These are phyloP conservation scores for Draba incana DNA, from an alignment of 345 rosid genomes.

Conservation along the genomic window DNA sequence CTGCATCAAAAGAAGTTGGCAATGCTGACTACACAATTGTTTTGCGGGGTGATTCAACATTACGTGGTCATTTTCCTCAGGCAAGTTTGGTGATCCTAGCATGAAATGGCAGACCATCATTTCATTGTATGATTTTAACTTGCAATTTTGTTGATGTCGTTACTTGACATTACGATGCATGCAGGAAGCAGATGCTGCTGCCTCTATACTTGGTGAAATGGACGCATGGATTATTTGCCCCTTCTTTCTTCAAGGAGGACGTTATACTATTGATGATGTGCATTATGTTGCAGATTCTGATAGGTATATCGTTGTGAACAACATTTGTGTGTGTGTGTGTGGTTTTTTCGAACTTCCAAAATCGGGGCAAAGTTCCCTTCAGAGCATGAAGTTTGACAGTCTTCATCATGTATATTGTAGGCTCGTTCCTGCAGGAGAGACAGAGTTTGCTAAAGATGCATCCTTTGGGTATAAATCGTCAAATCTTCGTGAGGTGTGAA, in stretches of 20 bases:
- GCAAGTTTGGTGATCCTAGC: conserved; percentile 45
- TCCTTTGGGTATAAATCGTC: conserved; percentile 91
- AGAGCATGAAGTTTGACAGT: conserved; percentile 28
- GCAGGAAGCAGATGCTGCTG: conserved; percentile 92
- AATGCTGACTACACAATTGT: conserved; percentile 72
- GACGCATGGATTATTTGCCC: conserved; percentile 98
- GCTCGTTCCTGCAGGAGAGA: conserved; percentile 93
- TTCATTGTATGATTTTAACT: background rate
- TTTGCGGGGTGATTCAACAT: conserved; percentile 94
- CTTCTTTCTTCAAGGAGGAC: conserved; percentile 98
- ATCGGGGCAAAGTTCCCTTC: conserved; percentile 14
- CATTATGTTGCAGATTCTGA: conserved; percentile 96
- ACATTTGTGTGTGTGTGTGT: conserved; percentile 7
- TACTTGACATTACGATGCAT: conserved; percentile 29
- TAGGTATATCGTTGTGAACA: conserved; percentile 47
- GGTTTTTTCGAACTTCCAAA: background rate
- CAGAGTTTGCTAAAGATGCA: conserved; percentile 97
- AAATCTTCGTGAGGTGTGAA: conserved; percentile 75
- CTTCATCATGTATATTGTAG: conserved; percentile 46
- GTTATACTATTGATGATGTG: conserved; percentile 80
- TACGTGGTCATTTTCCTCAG: conserved; percentile 98
- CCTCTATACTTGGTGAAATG: conserved; percentile 86
- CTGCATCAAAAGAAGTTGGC: conserved; percentile 65
- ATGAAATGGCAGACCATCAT: conserved; percentile 24
- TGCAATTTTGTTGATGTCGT: conserved; percentile 5